These are phyloP conservation scores for Candida sanyiensis DNA, from an alignment of 805 yeast genomes.

Conservation along the genomic window DNA sequence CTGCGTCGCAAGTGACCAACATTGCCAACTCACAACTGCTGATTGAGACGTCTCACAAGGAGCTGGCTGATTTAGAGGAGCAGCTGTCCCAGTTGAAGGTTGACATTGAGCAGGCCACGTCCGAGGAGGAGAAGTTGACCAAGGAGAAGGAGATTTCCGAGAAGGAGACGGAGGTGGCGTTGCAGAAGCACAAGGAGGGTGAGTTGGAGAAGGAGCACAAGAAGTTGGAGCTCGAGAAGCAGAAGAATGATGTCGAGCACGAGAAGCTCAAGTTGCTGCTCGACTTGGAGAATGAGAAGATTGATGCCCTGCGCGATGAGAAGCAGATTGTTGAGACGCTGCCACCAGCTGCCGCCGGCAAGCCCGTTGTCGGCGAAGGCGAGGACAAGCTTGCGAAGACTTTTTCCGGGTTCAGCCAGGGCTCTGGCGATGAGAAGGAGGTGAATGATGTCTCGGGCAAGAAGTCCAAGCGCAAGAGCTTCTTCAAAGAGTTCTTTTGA, in stretches of 20 bases:
- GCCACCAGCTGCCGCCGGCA: slow-evolving; percentile 25
- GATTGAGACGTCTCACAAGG: slow-evolving; percentile 38
- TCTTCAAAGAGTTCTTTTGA: slow-evolving; percentile 22
- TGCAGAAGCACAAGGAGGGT: slow-evolving; percentile 32
- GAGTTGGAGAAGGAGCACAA: slow-evolving; percentile 33
- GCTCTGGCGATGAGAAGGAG: slow-evolving; percentile 30
- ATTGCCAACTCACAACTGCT: slow-evolving; percentile 37
- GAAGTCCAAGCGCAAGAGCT: slow-evolving; percentile 21
- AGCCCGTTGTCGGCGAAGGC: slow-evolving; percentile 7
- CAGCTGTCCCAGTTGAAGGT: slow-evolving; percentile 30
- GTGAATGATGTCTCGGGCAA: slow-evolving; percentile 15
- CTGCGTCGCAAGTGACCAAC: slow-evolving; percentile 39
- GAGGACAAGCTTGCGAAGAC: slow-evolving; percentile 28
- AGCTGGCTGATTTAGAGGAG: slow-evolving; percentile 34
- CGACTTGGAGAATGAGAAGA: slow-evolving; percentile 33
- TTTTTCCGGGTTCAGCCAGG: slow-evolving; percentile 43
- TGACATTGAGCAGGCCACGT: slow-evolving; percentile 27
- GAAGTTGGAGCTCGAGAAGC: slow-evolving; percentile 33
- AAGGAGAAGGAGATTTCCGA: slow-evolving; percentile 28
- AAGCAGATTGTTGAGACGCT: slow-evolving; percentile 35
- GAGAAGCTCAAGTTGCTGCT: slow-evolving; percentile 31
- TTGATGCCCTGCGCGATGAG: slow-evolving; percentile 31
- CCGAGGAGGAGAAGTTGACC: slow-evolving; percentile 28
- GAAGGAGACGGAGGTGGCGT: slow-evolving; percentile 28
- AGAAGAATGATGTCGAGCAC: slow-evolving; percentile 32